Evolutionary conservation across 345 rosid genomes (phyloP).

Genomic region (Eucalyptus curtisii): DNA sequence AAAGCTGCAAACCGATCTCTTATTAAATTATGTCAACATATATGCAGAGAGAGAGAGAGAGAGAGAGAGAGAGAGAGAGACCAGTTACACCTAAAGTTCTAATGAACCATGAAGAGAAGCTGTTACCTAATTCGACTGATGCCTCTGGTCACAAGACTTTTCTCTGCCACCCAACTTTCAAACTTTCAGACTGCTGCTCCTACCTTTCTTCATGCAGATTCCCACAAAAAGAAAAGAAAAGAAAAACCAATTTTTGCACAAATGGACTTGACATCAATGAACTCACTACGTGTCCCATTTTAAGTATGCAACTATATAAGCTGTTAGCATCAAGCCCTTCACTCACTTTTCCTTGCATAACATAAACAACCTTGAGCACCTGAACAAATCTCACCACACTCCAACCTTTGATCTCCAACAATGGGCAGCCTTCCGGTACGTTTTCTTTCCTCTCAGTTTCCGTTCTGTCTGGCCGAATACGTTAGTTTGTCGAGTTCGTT

Average conservation of each 20-base stretch:
- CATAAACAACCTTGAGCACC: neutral
- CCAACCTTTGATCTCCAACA: neutral
- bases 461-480: neutral
- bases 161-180: neutral
- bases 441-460: neutral
- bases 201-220: neutral
- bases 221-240: neutral
- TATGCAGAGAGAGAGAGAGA: too few species aligned
- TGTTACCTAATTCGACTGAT: neutral
- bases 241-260: too few species aligned
- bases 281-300: neutral
- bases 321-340: neutral
- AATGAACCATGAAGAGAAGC: neutral
- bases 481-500: neutral
- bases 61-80: neutral
- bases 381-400: neutral
- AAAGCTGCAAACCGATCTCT: neutral
- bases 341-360: neutral
- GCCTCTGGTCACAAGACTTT: neutral
- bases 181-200: neutral
- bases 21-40: neutral
- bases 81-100: neutral
- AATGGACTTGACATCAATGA: neutral
- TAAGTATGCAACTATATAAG: neutral
- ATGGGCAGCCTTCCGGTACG: conserved; percentile 4